Conservation (phyloP, 345 rosid species). For the Gossypium thurberi region DNA sequence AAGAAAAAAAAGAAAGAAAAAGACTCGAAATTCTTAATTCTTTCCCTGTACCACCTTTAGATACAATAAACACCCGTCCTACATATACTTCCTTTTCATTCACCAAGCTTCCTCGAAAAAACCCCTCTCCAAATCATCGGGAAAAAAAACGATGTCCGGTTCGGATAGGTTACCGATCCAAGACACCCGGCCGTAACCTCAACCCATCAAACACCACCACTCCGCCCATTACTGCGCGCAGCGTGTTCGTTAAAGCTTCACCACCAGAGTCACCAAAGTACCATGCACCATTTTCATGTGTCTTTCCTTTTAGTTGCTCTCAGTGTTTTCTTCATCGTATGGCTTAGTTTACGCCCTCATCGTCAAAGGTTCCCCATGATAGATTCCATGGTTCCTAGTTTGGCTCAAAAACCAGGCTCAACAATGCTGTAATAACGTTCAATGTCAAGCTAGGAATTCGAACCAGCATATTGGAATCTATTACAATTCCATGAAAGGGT, state of each 20-base stretch:
- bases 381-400: constrained; percentile 43
- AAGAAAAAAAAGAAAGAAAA: too few relatives aligned
- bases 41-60: too few relatives aligned
- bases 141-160: constrained; percentile 23
- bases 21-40: too few relatives aligned
- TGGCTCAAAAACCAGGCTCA: constrained; percentile 42
- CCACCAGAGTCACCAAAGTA: constrained; percentile 47
- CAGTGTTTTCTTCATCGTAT: constrained; percentile 47
- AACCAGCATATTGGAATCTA: constrained; percentile 56
- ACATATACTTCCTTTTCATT: too few relatives aligned
- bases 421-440: constrained; percentile 51
- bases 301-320: constrained; percentile 42
- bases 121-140: constrained; percentile 3
- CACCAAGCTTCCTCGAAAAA: background rate
- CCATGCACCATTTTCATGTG: constrained; percentile 47
- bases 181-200: constrained; percentile 4
- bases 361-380: constrained; percentile 54
- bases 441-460: constrained; percentile 62
- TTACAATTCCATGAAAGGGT: constrained; percentile 44
- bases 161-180: background rate
- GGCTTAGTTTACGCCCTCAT: constrained; percentile 87
- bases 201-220: constrained; percentile 26
- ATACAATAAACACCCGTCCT: too few relatives aligned
- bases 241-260: constrained; percentile 59
- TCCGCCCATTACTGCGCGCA: constrained; percentile 38